These are phyloP conservation scores for Pseudisothecium myosuroides DNA, from an alignment of 225 moss, liverwort and hornwort genomes.

Conservation along the genomic window DNA sequence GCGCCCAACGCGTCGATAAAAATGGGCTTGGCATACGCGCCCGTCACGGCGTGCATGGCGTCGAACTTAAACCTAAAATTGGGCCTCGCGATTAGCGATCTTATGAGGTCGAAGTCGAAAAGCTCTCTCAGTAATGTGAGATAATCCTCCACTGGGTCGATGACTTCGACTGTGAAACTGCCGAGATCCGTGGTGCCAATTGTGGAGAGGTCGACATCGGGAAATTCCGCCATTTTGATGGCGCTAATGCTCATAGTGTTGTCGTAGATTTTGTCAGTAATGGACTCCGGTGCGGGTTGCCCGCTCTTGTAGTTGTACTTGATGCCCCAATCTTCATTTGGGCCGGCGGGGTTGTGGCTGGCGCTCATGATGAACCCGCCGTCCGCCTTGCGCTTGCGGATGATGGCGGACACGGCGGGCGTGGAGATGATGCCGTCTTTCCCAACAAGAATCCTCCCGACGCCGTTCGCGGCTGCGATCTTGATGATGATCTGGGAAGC, in stretches of 20 bases:
- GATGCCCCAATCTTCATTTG: conserved; percentile 93
- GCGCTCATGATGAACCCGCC: conserved; percentile 99
- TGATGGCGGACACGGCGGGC: conserved; percentile 90
- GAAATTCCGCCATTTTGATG: conserved; percentile 70
- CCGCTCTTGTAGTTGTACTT: conserved; percentile 96
- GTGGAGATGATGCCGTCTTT: conserved; percentile 74
- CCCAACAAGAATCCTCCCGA: conserved; percentile 71
- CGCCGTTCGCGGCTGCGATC: conserved; percentile 88
- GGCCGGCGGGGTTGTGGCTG: conserved; percentile 94
- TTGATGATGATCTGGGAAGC: conserved; percentile 90
- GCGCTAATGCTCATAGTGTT: conserved; percentile 60
- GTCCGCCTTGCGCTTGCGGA: conserved; percentile 63
- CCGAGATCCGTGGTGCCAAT: conserved; percentile 47
- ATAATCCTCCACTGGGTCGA: conserved; percentile 85
- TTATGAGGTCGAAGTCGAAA: conserved; percentile 74
- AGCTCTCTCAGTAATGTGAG: conserved; percentile 47
- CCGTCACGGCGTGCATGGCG: conserved; percentile 95
- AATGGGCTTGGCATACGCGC: conserved; percentile 83
- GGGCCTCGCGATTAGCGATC: conserved; percentile 38
- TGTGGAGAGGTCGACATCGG: conserved; percentile 56
- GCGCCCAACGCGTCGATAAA: conserved; percentile 81
- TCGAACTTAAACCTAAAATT: conserved; percentile 92
- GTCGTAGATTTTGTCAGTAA: conserved; percentile 86
- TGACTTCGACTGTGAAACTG: conserved; percentile 70
- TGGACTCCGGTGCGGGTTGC: conserved; percentile 85